phyloP scores from a whole-genome alignment of 75 land plant genomes.

The Larix kaempferi region DNA sequence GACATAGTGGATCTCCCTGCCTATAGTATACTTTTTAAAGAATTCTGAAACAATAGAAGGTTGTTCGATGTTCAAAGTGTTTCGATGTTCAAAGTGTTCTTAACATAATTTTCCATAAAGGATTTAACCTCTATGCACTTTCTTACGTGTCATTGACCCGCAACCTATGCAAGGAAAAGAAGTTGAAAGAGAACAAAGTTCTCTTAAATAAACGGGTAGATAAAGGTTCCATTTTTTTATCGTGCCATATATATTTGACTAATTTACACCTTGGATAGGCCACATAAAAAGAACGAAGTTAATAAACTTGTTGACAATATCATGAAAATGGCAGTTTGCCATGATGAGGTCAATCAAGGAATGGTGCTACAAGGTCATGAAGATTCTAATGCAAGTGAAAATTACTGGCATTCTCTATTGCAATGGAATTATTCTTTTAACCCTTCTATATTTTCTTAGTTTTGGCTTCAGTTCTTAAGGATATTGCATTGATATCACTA shows the following conservation, averaged over 20 bases:
- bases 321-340: conserved; percentile 41
- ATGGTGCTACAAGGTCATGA: not conserved
- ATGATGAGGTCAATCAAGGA: conserved; percentile 8
- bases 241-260: conserved; percentile 61
- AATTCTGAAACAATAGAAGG: conserved; percentile 37
- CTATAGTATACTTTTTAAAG: conserved; percentile 49
- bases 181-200: conserved; percentile 34
- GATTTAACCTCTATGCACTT: conserved; percentile 31
- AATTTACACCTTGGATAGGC: conserved; percentile 44
- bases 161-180: conserved; percentile 40
- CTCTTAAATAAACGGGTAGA: conserved; percentile 38
- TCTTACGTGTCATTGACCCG: conserved; percentile 46
- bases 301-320: conserved; percentile 52
- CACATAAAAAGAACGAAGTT: conserved; percentile 42
- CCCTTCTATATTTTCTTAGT: too few species aligned
- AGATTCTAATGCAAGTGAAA: too few species aligned
- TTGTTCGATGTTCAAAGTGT: too few species aligned
- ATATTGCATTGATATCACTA: too few species aligned
- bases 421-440: too few species aligned
- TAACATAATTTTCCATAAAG: conserved; percentile 34
- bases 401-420: too few species aligned
- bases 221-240: conserved; percentile 49
- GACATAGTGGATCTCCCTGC: conserved; percentile 39
- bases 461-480: too few species aligned
- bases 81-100: conserved; percentile 41